phyloP scores from a whole-genome alignment of 2,329 filamentous ascomycete species.

The Kalaharituber pfeilii region DNA sequence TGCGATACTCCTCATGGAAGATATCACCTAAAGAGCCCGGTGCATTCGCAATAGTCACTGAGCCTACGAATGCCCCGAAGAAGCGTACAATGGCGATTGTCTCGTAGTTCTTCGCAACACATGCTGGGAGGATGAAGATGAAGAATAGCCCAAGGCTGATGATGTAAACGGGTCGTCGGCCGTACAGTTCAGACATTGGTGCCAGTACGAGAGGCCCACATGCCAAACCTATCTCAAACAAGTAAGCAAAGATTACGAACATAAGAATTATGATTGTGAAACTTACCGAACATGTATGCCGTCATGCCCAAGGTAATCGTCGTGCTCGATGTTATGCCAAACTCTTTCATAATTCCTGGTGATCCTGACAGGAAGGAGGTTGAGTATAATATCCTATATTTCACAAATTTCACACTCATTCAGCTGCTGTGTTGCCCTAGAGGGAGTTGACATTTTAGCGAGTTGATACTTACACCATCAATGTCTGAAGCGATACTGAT shows the following conservation, averaged over 20 bases:
- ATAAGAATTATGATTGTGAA: background rate
- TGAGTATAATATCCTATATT: constrained; percentile 48
- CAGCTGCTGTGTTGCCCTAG: too few species aligned
- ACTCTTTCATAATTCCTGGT: constrained; percentile 50
- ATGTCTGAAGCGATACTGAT: constrained; percentile 41
- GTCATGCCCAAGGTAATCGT: constrained; percentile 61
- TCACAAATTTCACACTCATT: constrained; percentile 25
- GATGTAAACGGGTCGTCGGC: constrained; percentile 51
- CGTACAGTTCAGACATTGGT: constrained; percentile 54
- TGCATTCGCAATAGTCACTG: constrained; percentile 66
- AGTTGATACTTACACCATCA: constrained; percentile 32
- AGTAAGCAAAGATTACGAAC: background rate
- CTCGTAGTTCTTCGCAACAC: constrained; percentile 47
- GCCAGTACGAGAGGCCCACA: constrained; percentile 54
- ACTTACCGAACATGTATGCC: constrained; percentile 47
- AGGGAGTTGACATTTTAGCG: too few species aligned
- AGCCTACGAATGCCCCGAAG: constrained; percentile 56
- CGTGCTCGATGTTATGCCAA: constrained; percentile 39
- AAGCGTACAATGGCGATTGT: constrained; percentile 57
- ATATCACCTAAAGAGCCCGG: constrained; percentile 74
- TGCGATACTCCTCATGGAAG: constrained; percentile 60
- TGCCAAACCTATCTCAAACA: constrained; percentile 37
- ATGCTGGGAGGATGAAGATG: constrained; percentile 54
- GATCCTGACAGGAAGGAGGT: constrained; percentile 63
- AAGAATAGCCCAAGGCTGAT: constrained; percentile 46